phyloP scores from a whole-genome alignment of 192 early-diverging fungal species.

The Coemansia furcata region DNA sequence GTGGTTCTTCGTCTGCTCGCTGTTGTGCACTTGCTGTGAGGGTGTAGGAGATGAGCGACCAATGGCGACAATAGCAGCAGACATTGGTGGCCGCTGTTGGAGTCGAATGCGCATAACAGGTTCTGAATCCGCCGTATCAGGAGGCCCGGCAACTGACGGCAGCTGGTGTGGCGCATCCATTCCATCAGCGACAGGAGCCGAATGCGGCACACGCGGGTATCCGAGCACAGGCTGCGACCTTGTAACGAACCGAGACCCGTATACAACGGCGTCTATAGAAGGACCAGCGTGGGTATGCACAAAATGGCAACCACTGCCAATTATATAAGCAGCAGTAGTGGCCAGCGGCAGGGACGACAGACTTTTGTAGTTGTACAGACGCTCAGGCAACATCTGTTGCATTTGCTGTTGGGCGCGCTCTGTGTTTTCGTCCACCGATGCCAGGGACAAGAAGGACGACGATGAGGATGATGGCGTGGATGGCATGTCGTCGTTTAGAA shows the following conservation, averaged over 20 bases:
- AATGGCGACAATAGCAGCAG: not conserved
- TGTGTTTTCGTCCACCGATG: not conserved
- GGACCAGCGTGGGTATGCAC: conserved; percentile 47
- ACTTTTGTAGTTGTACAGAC: not conserved
- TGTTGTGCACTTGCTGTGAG: not conserved
- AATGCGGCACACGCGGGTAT: not conserved
- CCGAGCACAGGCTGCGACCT: conserved; percentile 1
- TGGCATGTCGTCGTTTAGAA: not conserved
- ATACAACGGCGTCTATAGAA: conserved; percentile 25
- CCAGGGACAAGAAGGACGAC: not conserved
- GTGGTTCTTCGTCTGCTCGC: not conserved
- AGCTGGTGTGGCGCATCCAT: not conserved
- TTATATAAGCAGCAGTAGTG: conserved; percentile 1
- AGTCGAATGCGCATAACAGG: conserved; percentile 37
- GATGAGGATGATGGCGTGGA: not conserved
- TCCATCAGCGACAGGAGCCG: conserved; percentile 1
- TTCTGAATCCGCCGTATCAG: not conserved
- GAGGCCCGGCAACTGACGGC: not conserved
- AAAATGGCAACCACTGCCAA: conserved; percentile 23
- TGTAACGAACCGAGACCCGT: not conserved
- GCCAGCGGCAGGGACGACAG: conserved; percentile 4
- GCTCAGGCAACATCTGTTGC: not conserved
- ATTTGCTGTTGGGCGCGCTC: not conserved
- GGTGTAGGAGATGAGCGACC: not conserved
- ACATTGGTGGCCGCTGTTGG: conserved; percentile 10